Evolutionary conservation across 345 rosid genomes (phyloP).

Genomic region (Euclidium syriacum): DNA sequence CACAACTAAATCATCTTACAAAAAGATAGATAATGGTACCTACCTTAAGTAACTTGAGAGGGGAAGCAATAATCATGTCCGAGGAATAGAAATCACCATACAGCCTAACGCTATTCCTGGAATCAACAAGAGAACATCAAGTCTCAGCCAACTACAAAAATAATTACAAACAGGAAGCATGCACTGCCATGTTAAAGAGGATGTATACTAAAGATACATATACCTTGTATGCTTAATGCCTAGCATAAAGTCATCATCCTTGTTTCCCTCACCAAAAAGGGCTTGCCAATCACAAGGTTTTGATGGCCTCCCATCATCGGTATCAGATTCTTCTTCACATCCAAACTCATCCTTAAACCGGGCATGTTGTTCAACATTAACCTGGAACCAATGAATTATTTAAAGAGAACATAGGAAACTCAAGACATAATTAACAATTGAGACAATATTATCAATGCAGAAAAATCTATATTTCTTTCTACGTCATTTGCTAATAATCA

Average conservation of each 20-base stretch:
- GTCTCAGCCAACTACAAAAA: conserved; percentile 7
- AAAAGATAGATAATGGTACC: conserved; percentile 23
- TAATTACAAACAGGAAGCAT: background rate
- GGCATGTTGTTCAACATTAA: conserved; percentile 67
- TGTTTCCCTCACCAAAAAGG: conserved; percentile 66
- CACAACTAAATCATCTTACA: background rate
- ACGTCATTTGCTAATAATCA: background rate
- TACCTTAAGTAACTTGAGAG: conserved; percentile 61
- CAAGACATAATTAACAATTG: background rate
- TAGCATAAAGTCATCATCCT: conserved; percentile 69
- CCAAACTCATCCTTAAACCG: conserved; percentile 79
- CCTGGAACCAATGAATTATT: conserved; percentile 41
- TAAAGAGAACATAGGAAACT: background rate
- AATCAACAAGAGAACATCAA: conserved; percentile 12
- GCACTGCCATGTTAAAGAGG: background rate
- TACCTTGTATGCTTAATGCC: conserved; percentile 96
- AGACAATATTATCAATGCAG: background rate
- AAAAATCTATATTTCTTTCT: background rate
- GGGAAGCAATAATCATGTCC: conserved; percentile 89
- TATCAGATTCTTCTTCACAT: conserved; percentile 45
- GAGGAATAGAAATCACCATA: conserved; percentile 84
- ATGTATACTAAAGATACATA: background rate
- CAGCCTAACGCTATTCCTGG: conserved; percentile 74
- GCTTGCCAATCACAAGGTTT: conserved; percentile 80
- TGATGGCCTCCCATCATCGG: conserved; percentile 44